phyloP scores from a whole-genome alignment of 306 rosid genomes.

The Parietaria judaica region DNA sequence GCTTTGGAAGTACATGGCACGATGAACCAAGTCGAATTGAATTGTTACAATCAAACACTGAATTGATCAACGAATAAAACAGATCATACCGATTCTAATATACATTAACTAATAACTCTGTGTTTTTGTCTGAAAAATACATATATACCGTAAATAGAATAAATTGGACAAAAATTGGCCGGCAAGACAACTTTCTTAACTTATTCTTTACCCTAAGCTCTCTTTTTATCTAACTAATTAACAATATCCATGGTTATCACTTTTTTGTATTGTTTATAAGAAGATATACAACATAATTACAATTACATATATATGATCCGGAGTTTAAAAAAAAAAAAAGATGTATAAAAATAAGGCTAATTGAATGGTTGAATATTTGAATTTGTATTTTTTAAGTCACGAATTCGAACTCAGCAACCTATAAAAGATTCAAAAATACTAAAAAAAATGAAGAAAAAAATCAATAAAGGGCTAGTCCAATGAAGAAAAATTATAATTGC shows the following conservation, averaged over 20 bases:
- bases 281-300: too few species aligned
- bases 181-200: slow-evolving; percentile 81
- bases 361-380: neutral
- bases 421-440: too few species aligned
- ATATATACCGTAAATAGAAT: slow-evolving; percentile 28
- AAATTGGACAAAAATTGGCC: slow-evolving; percentile 78
- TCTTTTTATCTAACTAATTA: neutral
- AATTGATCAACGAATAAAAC: slow-evolving; percentile 20
- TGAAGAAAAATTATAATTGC: too few species aligned
- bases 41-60: slow-evolving; percentile 28
- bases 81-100: slow-evolving; percentile 17
- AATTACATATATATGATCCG: too few species aligned
- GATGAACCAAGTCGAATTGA: slow-evolving; percentile 23
- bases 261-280: too few species aligned
- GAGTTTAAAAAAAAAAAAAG: too few species aligned
- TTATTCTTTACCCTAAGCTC: slow-evolving; percentile 32
- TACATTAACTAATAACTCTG: slow-evolving; percentile 16
- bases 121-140: slow-evolving; percentile 19
- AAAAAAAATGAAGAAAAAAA: too few species aligned
- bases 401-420: too few species aligned
- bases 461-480: too few species aligned
- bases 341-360: too few species aligned
- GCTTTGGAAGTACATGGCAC: slow-evolving; percentile 33
- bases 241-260: neutral
- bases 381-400: neutral